Conservation (phyloP, 108 stramenopile genomes). For the Nitzschia sp. region DNA sequence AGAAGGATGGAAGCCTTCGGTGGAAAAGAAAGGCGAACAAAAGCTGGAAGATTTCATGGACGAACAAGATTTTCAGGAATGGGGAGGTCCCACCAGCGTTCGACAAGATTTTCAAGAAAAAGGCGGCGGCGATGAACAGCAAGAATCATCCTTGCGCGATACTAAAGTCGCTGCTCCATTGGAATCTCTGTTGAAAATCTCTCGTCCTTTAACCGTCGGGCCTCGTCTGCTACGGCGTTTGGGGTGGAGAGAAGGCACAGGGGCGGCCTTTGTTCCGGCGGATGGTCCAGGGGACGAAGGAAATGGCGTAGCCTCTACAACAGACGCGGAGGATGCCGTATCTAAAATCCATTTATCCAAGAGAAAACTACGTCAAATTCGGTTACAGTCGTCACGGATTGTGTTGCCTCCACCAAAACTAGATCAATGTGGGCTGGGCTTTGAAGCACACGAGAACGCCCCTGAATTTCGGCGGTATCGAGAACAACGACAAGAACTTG, state of each 20-base stretch:
- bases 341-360: conserved; percentile 23
- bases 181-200: conserved; percentile 9
- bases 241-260: conserved; percentile 65
- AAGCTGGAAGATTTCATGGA: conserved; percentile 62
- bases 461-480: conserved; percentile 72
- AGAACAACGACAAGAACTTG: conserved; percentile 49
- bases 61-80: conserved; percentile 60
- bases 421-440: conserved; percentile 75
- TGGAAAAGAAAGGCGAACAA: conserved; percentile 38
- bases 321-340: not conserved
- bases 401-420: conserved; percentile 74
- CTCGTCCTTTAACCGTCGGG: conserved; percentile 39
- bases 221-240: conserved; percentile 56
- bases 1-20: conserved; percentile 81
- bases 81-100: conserved; percentile 54
- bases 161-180: not conserved
- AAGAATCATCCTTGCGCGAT: not conserved
- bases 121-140: not conserved
- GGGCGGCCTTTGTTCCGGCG: conserved; percentile 48
- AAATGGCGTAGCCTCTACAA: not conserved
- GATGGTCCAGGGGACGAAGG: not conserved
- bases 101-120: conserved; percentile 28
- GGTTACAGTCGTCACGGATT: conserved; percentile 39
- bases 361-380: conserved; percentile 43
- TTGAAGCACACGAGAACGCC: conserved; percentile 69